Conservation (phyloP, 257 asterid species). For the Nicotiana paniculata region DNA sequence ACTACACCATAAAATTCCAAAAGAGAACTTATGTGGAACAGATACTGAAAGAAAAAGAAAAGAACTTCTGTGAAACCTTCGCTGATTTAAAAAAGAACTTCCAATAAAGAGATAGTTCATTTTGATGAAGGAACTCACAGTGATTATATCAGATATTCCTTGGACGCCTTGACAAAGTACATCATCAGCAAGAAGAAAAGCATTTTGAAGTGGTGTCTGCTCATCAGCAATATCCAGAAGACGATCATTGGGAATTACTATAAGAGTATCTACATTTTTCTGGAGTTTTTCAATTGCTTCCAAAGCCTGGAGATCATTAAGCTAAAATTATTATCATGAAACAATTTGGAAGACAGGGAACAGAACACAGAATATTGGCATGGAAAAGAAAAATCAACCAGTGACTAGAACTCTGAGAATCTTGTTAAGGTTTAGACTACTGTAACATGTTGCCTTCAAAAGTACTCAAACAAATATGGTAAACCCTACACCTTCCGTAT, state of each 20-base stretch:
- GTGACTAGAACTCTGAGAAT: not conserved
- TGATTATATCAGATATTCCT: conserved; percentile 95
- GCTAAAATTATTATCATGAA: not conserved
- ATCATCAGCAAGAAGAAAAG: conserved; percentile 96
- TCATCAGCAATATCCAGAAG: conserved; percentile 85
- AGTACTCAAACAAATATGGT: not conserved
- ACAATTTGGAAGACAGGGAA: not conserved
- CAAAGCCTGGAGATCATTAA: conserved; percentile 48
- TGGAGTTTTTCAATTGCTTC: conserved; percentile 96
- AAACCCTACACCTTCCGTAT: not conserved
- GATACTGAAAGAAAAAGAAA: not conserved
- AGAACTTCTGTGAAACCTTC: too few relatives aligned
- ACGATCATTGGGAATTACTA: conserved; percentile 93
- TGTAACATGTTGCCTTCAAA: not conserved
- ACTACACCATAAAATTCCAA: not conserved
- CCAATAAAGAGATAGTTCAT: too few relatives aligned
- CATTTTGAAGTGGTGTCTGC: conserved; percentile 92
- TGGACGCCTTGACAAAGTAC: conserved; percentile 96
- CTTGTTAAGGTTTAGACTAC: not conserved
- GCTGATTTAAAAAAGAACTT: too few relatives aligned
- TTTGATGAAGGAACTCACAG: conserved; percentile 35
- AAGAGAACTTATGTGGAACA: not conserved
- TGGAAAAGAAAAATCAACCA: not conserved
- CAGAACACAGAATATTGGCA: not conserved
- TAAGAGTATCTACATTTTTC: conserved; percentile 89